Percentiles rank a stretch among this genome's conserved stretches.
Evolutionary conservation across 805 yeast genomes (phyloP).

Genomic region (Suhomyces pyralidae): DNA sequence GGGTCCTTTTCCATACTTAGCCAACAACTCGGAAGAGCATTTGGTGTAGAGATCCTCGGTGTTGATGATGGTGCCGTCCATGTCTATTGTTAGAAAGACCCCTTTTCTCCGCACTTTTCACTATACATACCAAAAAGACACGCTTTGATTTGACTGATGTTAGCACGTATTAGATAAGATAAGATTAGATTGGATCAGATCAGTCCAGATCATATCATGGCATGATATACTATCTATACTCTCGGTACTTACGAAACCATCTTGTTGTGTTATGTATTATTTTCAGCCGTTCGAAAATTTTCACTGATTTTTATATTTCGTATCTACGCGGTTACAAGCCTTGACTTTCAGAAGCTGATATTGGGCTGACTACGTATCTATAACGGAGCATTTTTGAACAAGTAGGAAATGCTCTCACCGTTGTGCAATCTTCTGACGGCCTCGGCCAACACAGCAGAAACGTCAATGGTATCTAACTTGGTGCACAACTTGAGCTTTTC

Average conservation of each 20-base stretch:
- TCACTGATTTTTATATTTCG: neutral
- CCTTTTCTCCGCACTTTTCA: neutral
- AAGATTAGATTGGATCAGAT: no score
- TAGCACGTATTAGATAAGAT: neutral
- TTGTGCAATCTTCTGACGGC: slow-evolving; percentile 81
- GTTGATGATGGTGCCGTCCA: slow-evolving; percentile 93
- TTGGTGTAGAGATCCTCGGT: slow-evolving; percentile 91
- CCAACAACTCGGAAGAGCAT: slow-evolving; percentile 64
- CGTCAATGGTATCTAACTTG: slow-evolving; percentile 65
- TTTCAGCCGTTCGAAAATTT: neutral
- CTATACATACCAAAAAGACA: slow-evolving; percentile 65
- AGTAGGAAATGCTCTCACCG: slow-evolving; percentile 80
- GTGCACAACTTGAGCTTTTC: slow-evolving; percentile 58
- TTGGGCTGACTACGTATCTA: neutral
- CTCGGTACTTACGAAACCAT: neutral
- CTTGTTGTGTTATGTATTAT: neutral
- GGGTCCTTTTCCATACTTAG: slow-evolving; percentile 70
- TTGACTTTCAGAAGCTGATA: neutral
- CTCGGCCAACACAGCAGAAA: slow-evolving; percentile 73
- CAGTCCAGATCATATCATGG: no score
- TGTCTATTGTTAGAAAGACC: slow-evolving; percentile 45
- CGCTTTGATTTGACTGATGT: slow-evolving; percentile 44
- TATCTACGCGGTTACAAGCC: neutral
- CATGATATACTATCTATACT: neutral
- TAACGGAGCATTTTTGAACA: slow-evolving; percentile 65